A percentile compares a stretch with the other conserved stretches of the same genome.
These are phyloP conservation scores for Oryza glaberrima DNA, from an alignment of 176 grass and related monocot genomes.

Conservation along the genomic window DNA sequence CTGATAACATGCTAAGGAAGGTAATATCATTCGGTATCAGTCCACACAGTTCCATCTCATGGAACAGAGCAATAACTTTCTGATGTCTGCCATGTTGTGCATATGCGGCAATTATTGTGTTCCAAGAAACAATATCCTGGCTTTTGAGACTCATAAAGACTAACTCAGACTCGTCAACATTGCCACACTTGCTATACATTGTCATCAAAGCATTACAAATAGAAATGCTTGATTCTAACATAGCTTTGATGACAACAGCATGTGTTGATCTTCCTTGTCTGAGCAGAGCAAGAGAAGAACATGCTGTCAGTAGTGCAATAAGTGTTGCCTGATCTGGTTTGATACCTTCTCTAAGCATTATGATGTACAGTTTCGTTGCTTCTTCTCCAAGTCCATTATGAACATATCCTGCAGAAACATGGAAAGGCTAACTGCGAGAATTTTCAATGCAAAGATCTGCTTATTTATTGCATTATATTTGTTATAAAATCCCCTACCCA, in stretches of 20 bases:
- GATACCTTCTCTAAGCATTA: constrained; percentile 58
- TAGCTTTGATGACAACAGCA: constrained; percentile 73
- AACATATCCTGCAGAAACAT: constrained; percentile 69
- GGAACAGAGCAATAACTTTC: constrained; percentile 70
- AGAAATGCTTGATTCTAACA: constrained; percentile 59
- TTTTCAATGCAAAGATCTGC: neutral
- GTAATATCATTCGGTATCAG: constrained; percentile 68
- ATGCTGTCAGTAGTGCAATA: constrained; percentile 72
- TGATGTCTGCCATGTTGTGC: constrained; percentile 77
- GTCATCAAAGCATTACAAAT: constrained; percentile 85
- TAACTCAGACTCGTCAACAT: constrained; percentile 64
- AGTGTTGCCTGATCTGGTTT: constrained; percentile 84
- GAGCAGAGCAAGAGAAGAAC: constrained; percentile 72
- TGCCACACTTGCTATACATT: constrained; percentile 91
- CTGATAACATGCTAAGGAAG: constrained; percentile 76
- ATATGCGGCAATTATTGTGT: constrained; percentile 80
- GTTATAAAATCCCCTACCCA: neutral
- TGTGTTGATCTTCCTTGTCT: constrained; percentile 75
- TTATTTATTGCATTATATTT: neutral
- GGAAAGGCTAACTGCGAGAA: constrained; percentile 21
- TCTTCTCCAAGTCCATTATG: constrained; percentile 79
- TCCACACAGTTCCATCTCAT: constrained; percentile 62
- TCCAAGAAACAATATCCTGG: constrained; percentile 72
- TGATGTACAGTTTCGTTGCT: constrained; percentile 65
- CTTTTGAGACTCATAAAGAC: constrained; percentile 58